Percentiles rank a stretch among this genome's conserved stretches.
These are phyloP conservation scores for Geranium brycei DNA, from an alignment of 345 rosid species.

Conservation along the genomic window DNA sequence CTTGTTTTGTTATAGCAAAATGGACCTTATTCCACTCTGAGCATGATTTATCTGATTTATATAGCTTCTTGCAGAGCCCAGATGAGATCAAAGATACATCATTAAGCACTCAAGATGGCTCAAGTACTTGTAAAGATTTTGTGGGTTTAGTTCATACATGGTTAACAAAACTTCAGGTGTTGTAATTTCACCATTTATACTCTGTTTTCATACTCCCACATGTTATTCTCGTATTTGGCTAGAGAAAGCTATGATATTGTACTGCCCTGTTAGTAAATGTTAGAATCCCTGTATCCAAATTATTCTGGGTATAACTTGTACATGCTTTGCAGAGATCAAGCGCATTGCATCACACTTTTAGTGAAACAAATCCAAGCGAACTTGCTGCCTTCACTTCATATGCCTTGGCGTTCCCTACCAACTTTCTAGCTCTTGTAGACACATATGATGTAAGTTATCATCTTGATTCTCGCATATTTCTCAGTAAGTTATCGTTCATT, in stretches of 20 bases:
- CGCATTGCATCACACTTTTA: slow-evolving; percentile 37
- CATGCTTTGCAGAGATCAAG: slow-evolving; percentile 45
- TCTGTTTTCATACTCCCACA: not conserved
- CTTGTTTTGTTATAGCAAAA: not conserved
- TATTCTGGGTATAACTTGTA: slow-evolving; percentile 1
- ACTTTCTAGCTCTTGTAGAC: slow-evolving; percentile 88
- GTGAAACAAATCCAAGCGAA: slow-evolving; percentile 88
- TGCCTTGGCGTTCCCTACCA: slow-evolving; percentile 79
- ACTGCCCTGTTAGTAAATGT: not conserved
- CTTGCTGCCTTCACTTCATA: slow-evolving; percentile 86
- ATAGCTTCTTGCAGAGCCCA: slow-evolving; percentile 40
- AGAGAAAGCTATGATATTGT: not conserved
- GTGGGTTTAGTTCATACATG: slow-evolving; percentile 63
- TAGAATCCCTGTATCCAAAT: not conserved
- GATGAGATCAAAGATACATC: slow-evolving; percentile 75
- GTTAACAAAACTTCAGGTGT: slow-evolving; percentile 71
- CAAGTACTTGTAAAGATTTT: slow-evolving; percentile 68
- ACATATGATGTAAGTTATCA: slow-evolving; percentile 69
- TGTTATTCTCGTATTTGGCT: not conserved
- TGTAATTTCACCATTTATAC: slow-evolving; percentile 6
- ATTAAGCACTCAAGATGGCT: slow-evolving; percentile 51
- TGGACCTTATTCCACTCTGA: not conserved
- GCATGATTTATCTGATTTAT: slow-evolving; percentile 12
- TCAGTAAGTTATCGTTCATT: not conserved
- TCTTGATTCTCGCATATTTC: not conserved